Percentiles rank a stretch among this genome's conserved stretches.
Conservation (phyloP, 2,329 filamentous ascomycete species). For the Talaromyces rugulosus region DNA sequence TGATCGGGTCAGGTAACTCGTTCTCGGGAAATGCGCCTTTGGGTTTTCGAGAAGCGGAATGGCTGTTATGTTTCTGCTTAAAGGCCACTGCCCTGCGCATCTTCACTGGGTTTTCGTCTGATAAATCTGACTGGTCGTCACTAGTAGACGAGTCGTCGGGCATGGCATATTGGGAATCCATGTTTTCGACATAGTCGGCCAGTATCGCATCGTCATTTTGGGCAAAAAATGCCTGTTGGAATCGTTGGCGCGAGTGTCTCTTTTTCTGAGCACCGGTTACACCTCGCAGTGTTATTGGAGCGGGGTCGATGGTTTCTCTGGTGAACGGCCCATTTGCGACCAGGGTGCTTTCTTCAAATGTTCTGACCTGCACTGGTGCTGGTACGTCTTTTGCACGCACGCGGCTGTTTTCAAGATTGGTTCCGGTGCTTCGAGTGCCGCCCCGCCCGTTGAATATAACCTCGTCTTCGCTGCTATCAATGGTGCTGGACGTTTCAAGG, state of each 20-base stretch:
- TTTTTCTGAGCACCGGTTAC: background rate
- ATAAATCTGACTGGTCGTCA: slow-evolving; percentile 19
- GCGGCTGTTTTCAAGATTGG: slow-evolving; percentile 23
- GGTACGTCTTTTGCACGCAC: background rate
- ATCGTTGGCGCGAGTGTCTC: background rate
- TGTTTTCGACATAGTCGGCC: slow-evolving; percentile 39
- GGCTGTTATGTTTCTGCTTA: background rate
- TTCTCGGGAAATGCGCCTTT: background rate
- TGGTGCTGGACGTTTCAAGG: slow-evolving; percentile 23
- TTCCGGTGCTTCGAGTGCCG: slow-evolving; percentile 3
- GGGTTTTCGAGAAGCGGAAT: background rate
- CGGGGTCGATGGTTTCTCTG: background rate
- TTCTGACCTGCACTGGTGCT: background rate
- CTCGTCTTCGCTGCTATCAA: slow-evolving; percentile 65
- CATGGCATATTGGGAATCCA: slow-evolving; percentile 18
- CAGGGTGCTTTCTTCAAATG: background rate
- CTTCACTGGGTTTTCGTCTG: slow-evolving; percentile 15
- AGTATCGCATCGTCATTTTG: slow-evolving; percentile 42
- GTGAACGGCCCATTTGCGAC: background rate
- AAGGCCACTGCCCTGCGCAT: background rate
- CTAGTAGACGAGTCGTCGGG: slow-evolving; percentile 5
- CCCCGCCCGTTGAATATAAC: slow-evolving; percentile 35
- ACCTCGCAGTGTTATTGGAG: background rate
- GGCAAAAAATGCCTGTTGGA: slow-evolving; percentile 12
- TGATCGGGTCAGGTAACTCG: background rate